Evolutionary conservation across 345 rosid genomes (phyloP).

Genomic region (Trapa incisa): DNA sequence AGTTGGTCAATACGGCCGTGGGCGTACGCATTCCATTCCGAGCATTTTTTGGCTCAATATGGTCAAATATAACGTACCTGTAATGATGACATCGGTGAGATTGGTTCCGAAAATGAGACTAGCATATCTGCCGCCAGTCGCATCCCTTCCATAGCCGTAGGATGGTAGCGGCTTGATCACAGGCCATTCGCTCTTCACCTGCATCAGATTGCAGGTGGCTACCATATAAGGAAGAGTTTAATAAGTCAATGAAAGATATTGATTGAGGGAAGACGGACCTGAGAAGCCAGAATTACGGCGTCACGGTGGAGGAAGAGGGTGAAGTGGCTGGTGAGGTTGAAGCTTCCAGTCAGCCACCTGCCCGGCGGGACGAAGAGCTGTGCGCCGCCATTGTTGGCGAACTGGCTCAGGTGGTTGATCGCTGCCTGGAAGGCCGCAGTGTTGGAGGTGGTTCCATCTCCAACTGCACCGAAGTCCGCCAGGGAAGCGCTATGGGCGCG

Average conservation of each 20-base stretch:
- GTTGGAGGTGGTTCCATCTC: constrained; percentile 67
- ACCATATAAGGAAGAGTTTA: no score
- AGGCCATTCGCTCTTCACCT: constrained; percentile 74
- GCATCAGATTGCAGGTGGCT: neutral
- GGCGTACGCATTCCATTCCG: no score
- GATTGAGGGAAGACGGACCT: constrained; percentile 24
- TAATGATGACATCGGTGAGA: constrained; percentile 74
- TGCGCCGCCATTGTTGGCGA: constrained; percentile 48
- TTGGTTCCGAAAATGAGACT: constrained; percentile 76
- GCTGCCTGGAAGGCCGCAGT: constrained; percentile 64
- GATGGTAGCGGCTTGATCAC: constrained; percentile 68
- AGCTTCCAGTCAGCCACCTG: constrained; percentile 70
- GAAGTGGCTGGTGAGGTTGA: no score
- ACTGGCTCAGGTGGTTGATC: constrained; percentile 42
- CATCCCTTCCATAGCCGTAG: constrained; percentile 72
- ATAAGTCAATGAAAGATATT: no score
- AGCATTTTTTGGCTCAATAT: neutral
- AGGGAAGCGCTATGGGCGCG: constrained; percentile 61
- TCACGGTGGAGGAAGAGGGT: constrained; percentile 24
- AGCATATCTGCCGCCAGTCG: constrained; percentile 43
- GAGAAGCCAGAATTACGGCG: constrained; percentile 72
- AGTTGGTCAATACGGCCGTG: no score
- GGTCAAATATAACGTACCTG: constrained; percentile 27
- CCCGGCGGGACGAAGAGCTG: constrained; percentile 76
- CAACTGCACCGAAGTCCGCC: constrained; percentile 75